These are phyloP conservation scores for Arthrobotrys megalospora DNA, from an alignment of 2,329 filamentous ascomycete species.

Conservation along the genomic window DNA sequence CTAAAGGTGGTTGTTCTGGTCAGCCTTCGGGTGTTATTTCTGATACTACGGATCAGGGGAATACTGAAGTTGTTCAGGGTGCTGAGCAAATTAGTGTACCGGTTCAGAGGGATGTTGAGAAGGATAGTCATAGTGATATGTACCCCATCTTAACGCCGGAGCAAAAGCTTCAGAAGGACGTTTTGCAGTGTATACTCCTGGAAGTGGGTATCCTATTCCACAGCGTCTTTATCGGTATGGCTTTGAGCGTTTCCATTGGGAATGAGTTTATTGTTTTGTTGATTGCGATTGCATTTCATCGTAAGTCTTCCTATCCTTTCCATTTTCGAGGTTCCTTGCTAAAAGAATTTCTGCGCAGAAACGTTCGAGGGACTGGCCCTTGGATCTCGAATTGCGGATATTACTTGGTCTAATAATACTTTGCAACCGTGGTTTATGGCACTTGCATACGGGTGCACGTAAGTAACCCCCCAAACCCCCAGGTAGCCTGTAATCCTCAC, in stretches of 20 bases:
- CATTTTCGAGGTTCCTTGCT: background rate
- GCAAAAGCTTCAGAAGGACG: conserved; percentile 74
- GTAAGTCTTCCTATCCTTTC: conserved; percentile 72
- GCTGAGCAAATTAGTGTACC: conserved; percentile 37
- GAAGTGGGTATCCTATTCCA: conserved; percentile 86
- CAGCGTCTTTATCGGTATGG: conserved; percentile 77
- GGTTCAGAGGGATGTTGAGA: conserved; percentile 63
- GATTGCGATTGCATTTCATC: conserved; percentile 80
- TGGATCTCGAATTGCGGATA: conserved; percentile 78
- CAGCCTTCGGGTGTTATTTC: background rate
- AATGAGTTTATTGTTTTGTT: conserved; percentile 77
- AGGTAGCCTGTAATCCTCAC: conserved; percentile 6
- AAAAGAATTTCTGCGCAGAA: conserved; percentile 66
- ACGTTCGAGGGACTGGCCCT: conserved; percentile 75
- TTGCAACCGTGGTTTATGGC: conserved; percentile 75
- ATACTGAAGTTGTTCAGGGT: background rate
- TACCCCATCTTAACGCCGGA: conserved; percentile 62
- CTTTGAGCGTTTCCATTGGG: conserved; percentile 78
- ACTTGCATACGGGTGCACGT: conserved; percentile 72
- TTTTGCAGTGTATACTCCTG: conserved; percentile 81
- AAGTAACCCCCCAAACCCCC: background rate
- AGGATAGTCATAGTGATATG: conserved; percentile 58
- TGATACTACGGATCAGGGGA: background rate
- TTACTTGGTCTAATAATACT: conserved; percentile 74
- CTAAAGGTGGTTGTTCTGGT: background rate